Evolutionary conservation across 2,329 filamentous ascomycete genomes (phyloP).

Genomic region (Arthrobotrys megalospora): DNA sequence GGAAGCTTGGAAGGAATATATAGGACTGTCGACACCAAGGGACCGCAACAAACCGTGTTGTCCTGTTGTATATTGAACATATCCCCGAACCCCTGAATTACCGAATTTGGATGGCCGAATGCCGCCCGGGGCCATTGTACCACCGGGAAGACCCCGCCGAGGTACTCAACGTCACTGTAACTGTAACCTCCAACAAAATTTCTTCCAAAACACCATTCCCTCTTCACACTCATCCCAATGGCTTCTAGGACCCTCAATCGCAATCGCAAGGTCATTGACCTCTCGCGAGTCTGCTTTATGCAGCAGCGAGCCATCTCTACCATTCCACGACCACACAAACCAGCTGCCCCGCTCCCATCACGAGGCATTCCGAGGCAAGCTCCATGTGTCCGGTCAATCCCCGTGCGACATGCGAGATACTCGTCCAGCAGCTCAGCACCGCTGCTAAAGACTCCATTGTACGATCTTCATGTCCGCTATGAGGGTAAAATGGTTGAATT

Average conservation of each 20-base stretch:
- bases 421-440: slow-evolving; percentile 63
- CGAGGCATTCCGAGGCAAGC: slow-evolving; percentile 15
- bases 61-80: not conserved
- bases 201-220: slow-evolving; percentile 21
- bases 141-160: slow-evolving; percentile 38
- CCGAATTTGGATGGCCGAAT: slow-evolving; percentile 38
- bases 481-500: slow-evolving; percentile 98
- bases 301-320: slow-evolving; percentile 47
- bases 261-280: slow-evolving; percentile 40
- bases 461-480: slow-evolving; percentile 82
- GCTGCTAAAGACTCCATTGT: slow-evolving; percentile 79
- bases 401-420: slow-evolving; percentile 43
- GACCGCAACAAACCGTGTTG: slow-evolving; percentile 15
- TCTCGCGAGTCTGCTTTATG: slow-evolving; percentile 35
- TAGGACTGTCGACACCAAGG: not conserved
- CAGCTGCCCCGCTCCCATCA: slow-evolving; percentile 24
- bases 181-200: slow-evolving; percentile 39
- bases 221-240: slow-evolving; percentile 31
- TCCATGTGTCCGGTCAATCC: slow-evolving; percentile 6
- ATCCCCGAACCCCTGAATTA: not conserved
- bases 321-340: slow-evolving; percentile 33
- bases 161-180: slow-evolving; percentile 2
- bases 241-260: slow-evolving; percentile 47
- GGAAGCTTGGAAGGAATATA: too few species aligned
- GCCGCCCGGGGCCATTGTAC: slow-evolving; percentile 19